These are phyloP conservation scores for Petunia hybrid DNA, from an alignment of 305 asterid genomes.

Conservation along the genomic window DNA sequence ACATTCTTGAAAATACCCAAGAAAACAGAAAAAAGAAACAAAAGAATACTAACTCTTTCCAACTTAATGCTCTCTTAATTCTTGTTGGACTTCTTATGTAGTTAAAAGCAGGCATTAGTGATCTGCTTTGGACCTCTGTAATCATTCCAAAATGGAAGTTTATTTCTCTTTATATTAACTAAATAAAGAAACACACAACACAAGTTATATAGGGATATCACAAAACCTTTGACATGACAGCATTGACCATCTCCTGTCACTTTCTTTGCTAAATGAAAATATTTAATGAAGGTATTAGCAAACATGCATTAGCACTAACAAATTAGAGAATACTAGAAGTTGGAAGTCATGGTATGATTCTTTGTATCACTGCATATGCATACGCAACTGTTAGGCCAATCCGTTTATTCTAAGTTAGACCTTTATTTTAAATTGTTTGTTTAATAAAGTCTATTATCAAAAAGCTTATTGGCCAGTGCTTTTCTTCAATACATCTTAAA, in stretches of 20 bases:
- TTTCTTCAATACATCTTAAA: neutral
- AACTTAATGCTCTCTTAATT: conserved; percentile 24
- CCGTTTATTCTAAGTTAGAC: neutral
- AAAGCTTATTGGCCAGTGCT: neutral
- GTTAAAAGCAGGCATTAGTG: conserved; percentile 16
- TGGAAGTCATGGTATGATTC: conserved; percentile 13
- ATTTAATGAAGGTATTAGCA: conserved; percentile 2
- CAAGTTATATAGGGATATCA: conserved; percentile 16
- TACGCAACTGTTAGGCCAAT: neutral
- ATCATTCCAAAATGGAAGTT: neutral
- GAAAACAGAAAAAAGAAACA: neutral
- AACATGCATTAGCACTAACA: conserved; percentile 32
- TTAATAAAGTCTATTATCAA: neutral
- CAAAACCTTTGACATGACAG: neutral
- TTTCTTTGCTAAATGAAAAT: neutral
- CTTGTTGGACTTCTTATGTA: conserved; percentile 7
- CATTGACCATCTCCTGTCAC: conserved; percentile 24
- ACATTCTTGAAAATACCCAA: neutral
- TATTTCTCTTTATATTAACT: neutral
- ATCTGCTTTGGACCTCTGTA: neutral
- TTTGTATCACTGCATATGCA: conserved; percentile 21
- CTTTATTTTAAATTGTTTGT: conserved; percentile 18
- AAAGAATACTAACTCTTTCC: conserved; percentile 29
- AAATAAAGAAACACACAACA: neutral
- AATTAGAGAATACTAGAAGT: neutral